phyloP scores from a whole-genome alignment of 257 asterid genomes.

The Solanum chilense region DNA sequence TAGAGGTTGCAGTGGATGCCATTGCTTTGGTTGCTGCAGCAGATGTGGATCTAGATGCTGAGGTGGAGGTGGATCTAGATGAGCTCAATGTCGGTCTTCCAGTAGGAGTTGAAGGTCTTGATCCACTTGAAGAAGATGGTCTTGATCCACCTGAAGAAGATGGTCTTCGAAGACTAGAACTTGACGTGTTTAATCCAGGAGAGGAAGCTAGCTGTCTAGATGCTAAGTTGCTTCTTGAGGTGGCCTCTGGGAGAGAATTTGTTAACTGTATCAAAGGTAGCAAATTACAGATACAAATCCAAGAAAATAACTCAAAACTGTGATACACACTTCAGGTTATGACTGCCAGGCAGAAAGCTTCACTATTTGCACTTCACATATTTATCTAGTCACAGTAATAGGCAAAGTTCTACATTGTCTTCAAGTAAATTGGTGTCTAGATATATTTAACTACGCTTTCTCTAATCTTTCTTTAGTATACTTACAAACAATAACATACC shows the following conservation, averaged over 20 bases:
- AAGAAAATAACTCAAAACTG: not conserved
- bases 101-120: slow-evolving; percentile 88
- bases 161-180: slow-evolving; percentile 67
- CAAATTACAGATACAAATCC: slow-evolving; percentile 11
- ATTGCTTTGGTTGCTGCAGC: slow-evolving; percentile 35
- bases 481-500: not conserved
- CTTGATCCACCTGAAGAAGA: slow-evolving; percentile 88
- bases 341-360: not conserved
- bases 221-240: slow-evolving; percentile 49
- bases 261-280: slow-evolving; percentile 48
- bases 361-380: not conserved
- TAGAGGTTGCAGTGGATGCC: slow-evolving; percentile 10
- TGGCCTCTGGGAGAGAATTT: slow-evolving; percentile 49
- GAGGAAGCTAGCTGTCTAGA: slow-evolving; percentile 53
- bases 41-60: slow-evolving; percentile 37
- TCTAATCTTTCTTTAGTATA: not conserved
- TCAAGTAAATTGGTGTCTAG: not conserved
- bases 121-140: slow-evolving; percentile 90
- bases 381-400: not conserved
- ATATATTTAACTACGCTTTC: not conserved
- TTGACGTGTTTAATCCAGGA: slow-evolving; percentile 58
- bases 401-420: not conserved
- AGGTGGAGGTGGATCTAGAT: not conserved
- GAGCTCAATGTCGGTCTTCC: slow-evolving; percentile 63
- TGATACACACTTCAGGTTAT: not conserved